Evolutionary conservation across 1,139 yeast genomes (phyloP).

Genomic region (Debaryomycetaceae sp.): DNA sequence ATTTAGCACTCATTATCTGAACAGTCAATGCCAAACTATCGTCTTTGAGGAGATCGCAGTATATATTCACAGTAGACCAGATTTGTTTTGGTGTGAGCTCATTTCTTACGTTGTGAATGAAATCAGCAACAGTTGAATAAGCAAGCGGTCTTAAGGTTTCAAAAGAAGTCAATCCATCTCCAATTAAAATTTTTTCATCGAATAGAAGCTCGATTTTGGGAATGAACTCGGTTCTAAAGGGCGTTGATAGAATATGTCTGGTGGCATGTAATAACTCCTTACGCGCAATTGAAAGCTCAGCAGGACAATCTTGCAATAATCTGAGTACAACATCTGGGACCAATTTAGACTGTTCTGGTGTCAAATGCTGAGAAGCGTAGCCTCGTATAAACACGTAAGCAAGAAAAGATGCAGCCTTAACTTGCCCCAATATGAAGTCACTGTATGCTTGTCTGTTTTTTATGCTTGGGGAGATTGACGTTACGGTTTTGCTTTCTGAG

Average conservation of each 20-base stretch:
- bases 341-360: slow-evolving; percentile 57
- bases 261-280: slow-evolving; percentile 93
- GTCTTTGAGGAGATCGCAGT: slow-evolving; percentile 79
- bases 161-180: slow-evolving; percentile 87
- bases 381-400: slow-evolving; percentile 91
- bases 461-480: slow-evolving; percentile 60
- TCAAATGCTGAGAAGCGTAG: slow-evolving; percentile 63
- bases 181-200: slow-evolving; percentile 84
- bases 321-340: slow-evolving; percentile 89
- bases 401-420: slow-evolving; percentile 91
- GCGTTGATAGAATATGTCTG: slow-evolving; percentile 88
- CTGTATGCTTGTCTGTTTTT: slow-evolving; percentile 77
- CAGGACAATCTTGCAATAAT: slow-evolving; percentile 90
- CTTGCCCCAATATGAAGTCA: slow-evolving; percentile 92
- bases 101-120: slow-evolving; percentile 86
- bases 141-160: slow-evolving; percentile 90
- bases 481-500: slow-evolving; percentile 52
- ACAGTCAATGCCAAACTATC: slow-evolving; percentile 82
- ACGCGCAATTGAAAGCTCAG: slow-evolving; percentile 90
- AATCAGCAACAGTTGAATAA: slow-evolving; percentile 93
- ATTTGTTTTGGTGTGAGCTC: slow-evolving; percentile 83
- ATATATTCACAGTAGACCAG: slow-evolving; percentile 82
- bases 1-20: slow-evolving; percentile 95
- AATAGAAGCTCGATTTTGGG: slow-evolving; percentile 83
- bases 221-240: slow-evolving; percentile 75